Base-by-base conservation (phyloP, 306 rosid species). In the Ceratonia siliqua region DNA sequence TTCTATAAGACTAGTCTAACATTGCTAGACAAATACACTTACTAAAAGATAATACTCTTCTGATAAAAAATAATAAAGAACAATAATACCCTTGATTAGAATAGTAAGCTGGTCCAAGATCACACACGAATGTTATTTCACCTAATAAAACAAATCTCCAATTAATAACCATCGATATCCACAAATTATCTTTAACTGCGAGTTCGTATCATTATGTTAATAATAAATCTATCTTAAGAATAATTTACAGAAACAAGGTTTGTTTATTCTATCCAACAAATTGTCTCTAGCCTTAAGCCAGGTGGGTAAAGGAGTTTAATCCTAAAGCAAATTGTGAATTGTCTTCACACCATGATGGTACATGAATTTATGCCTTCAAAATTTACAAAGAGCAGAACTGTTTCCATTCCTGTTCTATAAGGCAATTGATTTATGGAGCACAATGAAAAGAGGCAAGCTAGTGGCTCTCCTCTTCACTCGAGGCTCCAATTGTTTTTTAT, bases 391-490 rank as follows among this genome's bases (percentile, higher is more conserved):
- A 79, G 78, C 62, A 63, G 77, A 83, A 86, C 61, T 24, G n/a
- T 74, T 64, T 78, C 83, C 82, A 75, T 35, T 74, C 30, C 58
- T 53, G 77, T 56, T 77, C 43, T 6, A 56, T 25, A 43, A 82
- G 88, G 84, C 85, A 77, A 20, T 76, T 43, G 68, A 57, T 79
- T 56, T 77, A 50, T 25, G 87, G 88, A 89, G 87, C 90, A 48
- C 8, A 63, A 81, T 78, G 91, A 83, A 85, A 89, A 87, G 91
- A 84, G 65, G 85, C 87, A 79, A 78, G 82, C 74, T 63, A 15
- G 57, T 72, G 76, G 78, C 68, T 78, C 80, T 54, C 67, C 82
- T 81, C 95, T 85, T 82, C 96, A 86, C 87, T 84, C 78, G 90
- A 86, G 39, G 84, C 89, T 87, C 86, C 92, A 73, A 33, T 53